A percentile compares a stretch with the other conserved stretches of the same genome.
Evolutionary conservation across 805 yeast genomes (phyloP).

Genomic region (Isabelozyma pseudorhagii): DNA sequence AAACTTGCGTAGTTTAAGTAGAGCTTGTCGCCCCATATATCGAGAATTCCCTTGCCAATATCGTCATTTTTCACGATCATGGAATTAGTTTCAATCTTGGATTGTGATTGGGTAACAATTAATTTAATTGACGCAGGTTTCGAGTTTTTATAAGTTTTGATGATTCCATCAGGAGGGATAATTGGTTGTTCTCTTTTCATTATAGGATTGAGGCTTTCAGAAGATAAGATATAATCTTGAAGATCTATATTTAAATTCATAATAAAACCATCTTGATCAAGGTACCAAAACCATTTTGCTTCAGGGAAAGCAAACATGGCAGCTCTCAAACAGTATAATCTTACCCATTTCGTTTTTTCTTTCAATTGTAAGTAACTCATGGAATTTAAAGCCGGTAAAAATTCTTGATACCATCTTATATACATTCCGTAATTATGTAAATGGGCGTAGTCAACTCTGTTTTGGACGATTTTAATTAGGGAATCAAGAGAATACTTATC

Average conservation of each 20-base stretch:
- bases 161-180: slow-evolving; percentile 62
- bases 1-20: slow-evolving; percentile 66
- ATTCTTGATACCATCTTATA: slow-evolving; percentile 83
- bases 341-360: slow-evolving; percentile 59
- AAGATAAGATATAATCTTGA: slow-evolving; percentile 54
- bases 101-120: slow-evolving; percentile 66
- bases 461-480: slow-evolving; percentile 70
- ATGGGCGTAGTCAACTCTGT: slow-evolving; percentile 86
- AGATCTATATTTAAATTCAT: slow-evolving; percentile 68
- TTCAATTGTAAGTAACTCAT: slow-evolving; percentile 36
- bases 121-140: slow-evolving; percentile 54
- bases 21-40: slow-evolving; percentile 73
- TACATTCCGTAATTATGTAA: slow-evolving; percentile 78
- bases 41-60: slow-evolving; percentile 67
- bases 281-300: slow-evolving; percentile 87
- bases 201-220: slow-evolving; percentile 58
- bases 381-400: slow-evolving; percentile 54
- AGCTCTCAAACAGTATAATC: slow-evolving; percentile 64
- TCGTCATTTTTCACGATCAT: slow-evolving; percentile 69
- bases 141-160: slow-evolving; percentile 64
- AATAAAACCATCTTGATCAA: slow-evolving; percentile 75
- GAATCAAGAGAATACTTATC: slow-evolving; percentile 59
- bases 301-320: slow-evolving; percentile 94
- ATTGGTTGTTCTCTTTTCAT: slow-evolving; percentile 71
- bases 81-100: slow-evolving; percentile 63